Evolutionary conservation across 345 rosid species (phyloP), one percentile per base, ranked within the genome.

Genomic region (Citrus glauca): DNA sequence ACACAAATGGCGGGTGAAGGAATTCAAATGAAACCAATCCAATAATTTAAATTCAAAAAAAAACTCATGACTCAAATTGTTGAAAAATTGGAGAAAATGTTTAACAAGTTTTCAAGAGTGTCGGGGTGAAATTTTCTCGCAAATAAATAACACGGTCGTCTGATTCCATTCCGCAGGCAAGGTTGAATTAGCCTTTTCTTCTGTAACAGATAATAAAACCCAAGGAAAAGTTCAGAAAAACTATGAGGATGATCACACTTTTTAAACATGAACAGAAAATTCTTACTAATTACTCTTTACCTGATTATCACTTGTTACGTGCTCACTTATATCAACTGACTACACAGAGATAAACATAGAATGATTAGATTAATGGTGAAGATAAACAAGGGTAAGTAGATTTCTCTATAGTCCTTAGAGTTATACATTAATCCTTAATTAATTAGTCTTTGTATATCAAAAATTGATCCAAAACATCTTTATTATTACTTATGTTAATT

Each of bases 111-210:
- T 82, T 91, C 88, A 9, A 91, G 82, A 66, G 99, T 83, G 64
- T 90, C 92, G 0, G 97, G 90, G 60, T 91, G 81, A 83, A 97
- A 94, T 85, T 94, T 97, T 89, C 99, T 88, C 0, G 98, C 99
- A 33, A 97, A 97, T 59, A 97, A 87, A 89, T 92, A 91, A 66
- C 99, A 97, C 0, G 99, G 99, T 33, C 98, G 90, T 80, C 84
- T 87, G 66, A 90, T 92, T 25, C 99, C 99, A 30, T 97, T 97
- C 99, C 98, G 93, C 19, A 84, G 74, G 81, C 99, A 97, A 30
- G 92, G 88, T 80, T 82, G 88, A 33, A 81, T 71, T 80, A 82
- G 87, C 83, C 82, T 92, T 74, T 86, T 87, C 81, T 81, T 91
- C 92, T 92, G 87, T 76, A 35, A 62, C 28, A 63, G 17, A 20